phyloP scores from a whole-genome alignment of 75 land plant species.

The Picea sitchensis region DNA sequence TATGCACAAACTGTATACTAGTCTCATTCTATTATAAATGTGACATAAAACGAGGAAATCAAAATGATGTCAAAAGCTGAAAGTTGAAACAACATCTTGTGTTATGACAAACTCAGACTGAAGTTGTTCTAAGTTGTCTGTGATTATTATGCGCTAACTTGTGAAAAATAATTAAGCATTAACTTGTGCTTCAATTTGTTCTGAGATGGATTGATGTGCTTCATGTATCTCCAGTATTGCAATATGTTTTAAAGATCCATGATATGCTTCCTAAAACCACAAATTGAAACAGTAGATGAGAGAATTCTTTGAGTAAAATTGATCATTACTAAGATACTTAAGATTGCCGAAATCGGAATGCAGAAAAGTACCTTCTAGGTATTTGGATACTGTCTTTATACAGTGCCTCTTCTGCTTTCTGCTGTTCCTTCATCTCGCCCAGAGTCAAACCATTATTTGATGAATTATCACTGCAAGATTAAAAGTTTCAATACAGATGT shows the following conservation, averaged over 20 bases:
- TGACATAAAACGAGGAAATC: neutral
- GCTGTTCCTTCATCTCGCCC: slow-evolving; percentile 55
- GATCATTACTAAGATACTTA: neutral
- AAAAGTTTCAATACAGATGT: slow-evolving; percentile 1
- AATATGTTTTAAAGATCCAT: neutral
- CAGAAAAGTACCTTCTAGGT: slow-evolving; percentile 66
- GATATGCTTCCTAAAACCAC: neutral
- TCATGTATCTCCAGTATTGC: neutral
- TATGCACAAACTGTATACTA: neutral
- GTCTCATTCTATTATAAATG: neutral
- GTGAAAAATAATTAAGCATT: neutral
- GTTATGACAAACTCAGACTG: neutral
- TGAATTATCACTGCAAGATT: slow-evolving; percentile 22
- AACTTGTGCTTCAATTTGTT: slow-evolving; percentile 2
- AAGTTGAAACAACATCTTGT: neutral
- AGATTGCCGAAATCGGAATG: neutral
- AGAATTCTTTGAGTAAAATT: neutral
- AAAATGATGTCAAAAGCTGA: neutral
- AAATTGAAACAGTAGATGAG: neutral
- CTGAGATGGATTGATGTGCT: neutral
- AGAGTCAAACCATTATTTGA: slow-evolving; percentile 29
- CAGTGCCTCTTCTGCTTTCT: slow-evolving; percentile 76
- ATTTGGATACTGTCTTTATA: slow-evolving; percentile 68
- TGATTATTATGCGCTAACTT: neutral
- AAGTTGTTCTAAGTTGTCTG: neutral